Evolutionary conservation across 164 flowering plant genomes (phyloP).

Genomic region (Nelumbo lutea): DNA sequence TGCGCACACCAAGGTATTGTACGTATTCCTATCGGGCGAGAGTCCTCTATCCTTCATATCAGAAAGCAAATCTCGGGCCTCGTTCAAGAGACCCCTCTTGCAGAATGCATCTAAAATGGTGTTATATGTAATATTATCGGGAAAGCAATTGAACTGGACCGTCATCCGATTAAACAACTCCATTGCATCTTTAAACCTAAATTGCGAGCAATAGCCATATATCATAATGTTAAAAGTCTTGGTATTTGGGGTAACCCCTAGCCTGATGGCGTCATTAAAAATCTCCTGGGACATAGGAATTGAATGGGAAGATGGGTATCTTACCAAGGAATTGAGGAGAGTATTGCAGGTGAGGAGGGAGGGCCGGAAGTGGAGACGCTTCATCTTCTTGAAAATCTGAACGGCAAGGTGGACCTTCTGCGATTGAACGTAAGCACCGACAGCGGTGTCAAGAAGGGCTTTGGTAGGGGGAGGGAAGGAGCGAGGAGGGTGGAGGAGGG

Average conservation of each 20-base stretch:
- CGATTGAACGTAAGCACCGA: constrained; percentile 44
- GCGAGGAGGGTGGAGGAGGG: constrained; percentile 33
- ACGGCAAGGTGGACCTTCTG: constrained; percentile 51
- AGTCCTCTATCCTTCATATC: constrained; percentile 70
- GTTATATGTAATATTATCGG: constrained; percentile 71
- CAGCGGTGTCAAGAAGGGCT: constrained; percentile 49
- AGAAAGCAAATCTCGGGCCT: constrained; percentile 51
- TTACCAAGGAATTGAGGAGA: constrained; percentile 54
- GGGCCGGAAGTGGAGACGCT: constrained; percentile 37
- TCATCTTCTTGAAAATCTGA: constrained; percentile 62
- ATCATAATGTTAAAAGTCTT: constrained; percentile 64
- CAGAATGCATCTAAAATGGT: constrained; percentile 55
- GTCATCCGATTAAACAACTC: constrained; percentile 42
- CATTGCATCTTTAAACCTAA: constrained; percentile 51
- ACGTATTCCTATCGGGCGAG: constrained; percentile 55
- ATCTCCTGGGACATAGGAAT: constrained; percentile 27
- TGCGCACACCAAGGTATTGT: constrained; percentile 63
- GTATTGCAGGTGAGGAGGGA: constrained; percentile 58
- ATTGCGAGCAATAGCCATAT: constrained; percentile 50
- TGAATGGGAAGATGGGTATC: constrained; percentile 38
- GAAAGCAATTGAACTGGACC: constrained; percentile 29
- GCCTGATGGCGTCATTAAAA: constrained; percentile 34
- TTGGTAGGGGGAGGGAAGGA: constrained; percentile 34
- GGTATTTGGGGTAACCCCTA: constrained; percentile 43
- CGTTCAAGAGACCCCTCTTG: constrained; percentile 58